Evolutionary conservation across 129 eudicot genomes (phyloP), one percentile per base, ranked within the genome.

Genomic region (Flaveria robusta): DNA sequence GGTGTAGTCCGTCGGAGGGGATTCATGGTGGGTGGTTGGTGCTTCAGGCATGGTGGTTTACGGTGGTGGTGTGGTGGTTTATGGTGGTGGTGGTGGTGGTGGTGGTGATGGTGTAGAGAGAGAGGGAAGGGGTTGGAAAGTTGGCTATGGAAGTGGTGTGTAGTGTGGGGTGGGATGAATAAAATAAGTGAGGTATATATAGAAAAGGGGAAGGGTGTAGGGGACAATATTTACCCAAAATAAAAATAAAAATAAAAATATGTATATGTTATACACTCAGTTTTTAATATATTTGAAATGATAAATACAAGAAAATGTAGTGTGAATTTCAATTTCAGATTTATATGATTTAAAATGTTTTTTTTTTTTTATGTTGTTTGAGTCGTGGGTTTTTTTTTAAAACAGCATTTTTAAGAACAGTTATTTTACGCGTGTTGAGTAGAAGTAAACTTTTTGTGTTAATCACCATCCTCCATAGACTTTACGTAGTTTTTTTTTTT

Each of bases 41-140:
- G 87, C 92, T 70, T 90, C 96, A 39, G 96, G 96, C 96, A 89
- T 89, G 78, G 79, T 50, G 72, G 19, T 16, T 8, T 19, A 24
- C 13, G 59, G 68, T 56, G 80, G 49, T 26, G 34, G 29, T 29
- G 1, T 31, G 37, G 72, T 7, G 50, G 46, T 2, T n/a, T n/a
- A n/a, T n/a, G n/a, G 47, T 49, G 50, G 80, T 89, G 78, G 82
- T 50, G 72, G 19, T 16, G n/a, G n/a, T 4, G 18, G 68, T 9
- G 50, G 46, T 29, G 31, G 0, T 31, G 37, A 64, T 7, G 51
- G 60, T 2, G 47, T 71, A 50, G 73, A 65, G 73, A 76, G 80
- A 19, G 49, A 43, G 74, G 46, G 24, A 56, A 66, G 72, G 51
- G 52, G 46, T 66, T 24, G 13, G 60, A 19, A 27, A 67, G 31